These are phyloP conservation scores for Leavenworthia alabamica DNA, from an alignment of 345 rosid genomes.

Conservation along the genomic window DNA sequence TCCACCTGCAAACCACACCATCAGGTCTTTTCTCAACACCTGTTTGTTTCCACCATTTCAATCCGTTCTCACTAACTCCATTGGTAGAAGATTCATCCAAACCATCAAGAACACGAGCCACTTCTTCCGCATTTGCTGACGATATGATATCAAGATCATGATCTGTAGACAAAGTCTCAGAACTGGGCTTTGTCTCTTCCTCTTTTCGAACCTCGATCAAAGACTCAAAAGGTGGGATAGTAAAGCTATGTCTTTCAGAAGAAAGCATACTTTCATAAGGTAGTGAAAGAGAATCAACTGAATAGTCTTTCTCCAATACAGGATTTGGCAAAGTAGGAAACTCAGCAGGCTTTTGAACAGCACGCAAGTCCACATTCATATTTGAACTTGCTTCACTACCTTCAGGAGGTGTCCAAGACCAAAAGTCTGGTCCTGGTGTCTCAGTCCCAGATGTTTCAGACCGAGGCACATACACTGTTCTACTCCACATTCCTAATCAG, in stretches of 20 bases:
- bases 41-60: constrained; percentile 86
- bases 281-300: constrained; percentile 49
- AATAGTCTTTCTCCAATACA: constrained; percentile 50
- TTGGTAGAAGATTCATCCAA: constrained; percentile 35
- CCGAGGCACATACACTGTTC: constrained; percentile 35
- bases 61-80: constrained; percentile 56
- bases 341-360: constrained; percentile 26
- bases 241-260: constrained; percentile 27
- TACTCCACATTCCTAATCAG: constrained; percentile 36
- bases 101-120: constrained; percentile 60
- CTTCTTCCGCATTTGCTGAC: constrained; percentile 68
- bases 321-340: constrained; percentile 36
- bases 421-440: constrained; percentile 90
- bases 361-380: constrained; percentile 20
- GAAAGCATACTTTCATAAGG: constrained; percentile 67
- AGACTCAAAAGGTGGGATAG: constrained; percentile 72
- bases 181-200: constrained; percentile 28
- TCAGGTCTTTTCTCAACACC: constrained; percentile 68
- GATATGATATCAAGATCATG: constrained; percentile 41
- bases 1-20: constrained; percentile 90
- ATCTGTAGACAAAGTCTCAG: constrained; percentile 35
- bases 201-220: constrained; percentile 43
- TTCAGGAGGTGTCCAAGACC: constrained; percentile 85
- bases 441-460: constrained; percentile 40
- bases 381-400: constrained; percentile 21